phyloP scores from a whole-genome alignment of 2,329 filamentous ascomycete genomes.

The Sordariomycetes sp. region DNA sequence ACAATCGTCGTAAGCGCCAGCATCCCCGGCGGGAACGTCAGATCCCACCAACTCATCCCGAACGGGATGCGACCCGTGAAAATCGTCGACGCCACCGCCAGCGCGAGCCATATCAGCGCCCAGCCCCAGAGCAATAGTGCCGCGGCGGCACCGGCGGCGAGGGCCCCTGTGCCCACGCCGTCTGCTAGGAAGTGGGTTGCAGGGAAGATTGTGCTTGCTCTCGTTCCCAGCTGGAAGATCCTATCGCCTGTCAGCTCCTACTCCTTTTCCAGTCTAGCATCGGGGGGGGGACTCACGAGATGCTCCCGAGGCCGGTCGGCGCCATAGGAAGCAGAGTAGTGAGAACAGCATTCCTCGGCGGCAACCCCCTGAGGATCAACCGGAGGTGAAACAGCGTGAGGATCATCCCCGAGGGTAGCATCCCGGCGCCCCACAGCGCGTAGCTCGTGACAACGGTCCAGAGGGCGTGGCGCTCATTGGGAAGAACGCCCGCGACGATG shows the following conservation, averaged over 20 bases:
- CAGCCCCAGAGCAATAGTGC: neutral
- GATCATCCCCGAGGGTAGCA: constrained; percentile 34
- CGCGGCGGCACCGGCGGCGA: too few species aligned
- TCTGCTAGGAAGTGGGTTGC: neutral
- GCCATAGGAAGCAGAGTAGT: neutral
- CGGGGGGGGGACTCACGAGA: neutral
- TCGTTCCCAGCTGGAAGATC: neutral
- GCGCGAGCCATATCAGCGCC: neutral
- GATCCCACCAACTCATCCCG: neutral
- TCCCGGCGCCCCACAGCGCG: constrained; percentile 46
- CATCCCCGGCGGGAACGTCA: neutral
- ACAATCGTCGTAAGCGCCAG: neutral
- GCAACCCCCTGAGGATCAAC: constrained; percentile 14
- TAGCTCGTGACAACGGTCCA: constrained; percentile 44
- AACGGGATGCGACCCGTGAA: neutral
- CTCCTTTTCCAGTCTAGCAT: neutral
- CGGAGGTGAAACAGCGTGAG: constrained; percentile 50
- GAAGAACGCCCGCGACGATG: constrained; percentile 30
- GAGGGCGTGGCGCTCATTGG: constrained; percentile 34
- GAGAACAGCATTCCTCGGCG: neutral
- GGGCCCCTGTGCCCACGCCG: too few species aligned
- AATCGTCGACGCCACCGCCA: too few species aligned
- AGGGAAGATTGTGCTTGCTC: neutral
- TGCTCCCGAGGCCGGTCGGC: neutral
- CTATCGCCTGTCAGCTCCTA: neutral